Percentiles rank a stretch among this genome's conserved stretches.
Evolutionary conservation across 2,329 filamentous ascomycete species (phyloP).

Genomic region (Didymella exigua): DNA sequence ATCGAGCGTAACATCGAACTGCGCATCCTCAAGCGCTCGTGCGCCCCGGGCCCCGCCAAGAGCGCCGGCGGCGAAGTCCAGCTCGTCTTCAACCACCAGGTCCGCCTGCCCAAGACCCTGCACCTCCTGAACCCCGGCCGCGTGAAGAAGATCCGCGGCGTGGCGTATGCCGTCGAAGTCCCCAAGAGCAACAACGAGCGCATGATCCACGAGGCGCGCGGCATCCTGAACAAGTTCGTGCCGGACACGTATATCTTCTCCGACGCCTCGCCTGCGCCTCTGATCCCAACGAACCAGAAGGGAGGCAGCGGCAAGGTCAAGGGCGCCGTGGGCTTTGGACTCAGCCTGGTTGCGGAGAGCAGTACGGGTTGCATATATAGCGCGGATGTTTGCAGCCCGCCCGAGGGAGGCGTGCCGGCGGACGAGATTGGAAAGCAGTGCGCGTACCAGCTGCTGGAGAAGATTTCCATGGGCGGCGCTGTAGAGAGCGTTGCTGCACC

Average conservation of each 20-base stretch:
- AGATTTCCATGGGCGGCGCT: slow-evolving; percentile 81
- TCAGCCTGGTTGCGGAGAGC: slow-evolving; percentile 91
- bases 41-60: slow-evolving; percentile 70
- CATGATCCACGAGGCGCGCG: slow-evolving; percentile 90
- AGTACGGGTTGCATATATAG: slow-evolving; percentile 85
- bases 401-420: slow-evolving; percentile 79
- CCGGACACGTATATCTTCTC: slow-evolving; percentile 89
- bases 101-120: slow-evolving; percentile 90
- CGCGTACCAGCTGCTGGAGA: slow-evolving; percentile 86
- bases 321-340: slow-evolving; percentile 87
- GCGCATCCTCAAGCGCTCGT: slow-evolving; percentile 75
- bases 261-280: slow-evolving; percentile 65
- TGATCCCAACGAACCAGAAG: slow-evolving; percentile 73
- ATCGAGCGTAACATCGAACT: slow-evolving; percentile 87
- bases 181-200: slow-evolving; percentile 90
- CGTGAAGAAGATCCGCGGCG: slow-evolving; percentile 86
- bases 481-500: slow-evolving; percentile 72
- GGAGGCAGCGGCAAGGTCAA: slow-evolving; percentile 57
- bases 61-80: slow-evolving; percentile 94
- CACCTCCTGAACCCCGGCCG: slow-evolving; percentile 83
- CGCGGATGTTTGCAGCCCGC: slow-evolving; percentile 77
- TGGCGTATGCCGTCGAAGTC: slow-evolving; percentile 92
- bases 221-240: slow-evolving; percentile 80
- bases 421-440: slow-evolving; percentile 90
- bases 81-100: slow-evolving; percentile 88